These are phyloP conservation scores for Trifolium fragiferum DNA, from an alignment of 306 rosid species.

Conservation along the genomic window DNA sequence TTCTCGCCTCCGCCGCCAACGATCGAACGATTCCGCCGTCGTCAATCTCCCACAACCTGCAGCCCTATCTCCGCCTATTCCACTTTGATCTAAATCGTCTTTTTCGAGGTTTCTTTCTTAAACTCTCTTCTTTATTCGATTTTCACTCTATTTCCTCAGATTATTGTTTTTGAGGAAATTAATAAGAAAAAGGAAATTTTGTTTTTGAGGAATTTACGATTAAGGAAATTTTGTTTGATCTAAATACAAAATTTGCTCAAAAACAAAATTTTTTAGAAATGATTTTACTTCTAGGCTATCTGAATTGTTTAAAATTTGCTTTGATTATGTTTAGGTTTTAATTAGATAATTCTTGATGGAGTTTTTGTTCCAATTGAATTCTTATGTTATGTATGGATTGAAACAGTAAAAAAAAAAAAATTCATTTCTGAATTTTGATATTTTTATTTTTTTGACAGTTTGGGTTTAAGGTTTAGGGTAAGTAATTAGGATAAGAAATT, in stretches of 20 bases:
- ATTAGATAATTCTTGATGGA: slow-evolving; percentile 18
- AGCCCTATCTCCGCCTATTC: background rate
- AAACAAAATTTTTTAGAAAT: no score
- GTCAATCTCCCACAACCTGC: background rate
- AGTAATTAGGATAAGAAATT: background rate
- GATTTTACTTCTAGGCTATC: background rate
- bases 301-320: background rate
- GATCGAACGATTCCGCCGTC: slow-evolving; percentile 44
- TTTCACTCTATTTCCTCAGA: no score
- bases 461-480: slow-evolving; percentile 1
- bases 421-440: background rate
- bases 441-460: background rate
- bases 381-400: background rate
- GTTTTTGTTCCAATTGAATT: slow-evolving; percentile 1
- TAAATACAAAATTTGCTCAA: no score
- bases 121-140: background rate
- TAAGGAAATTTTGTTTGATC: background rate
- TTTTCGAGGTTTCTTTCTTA: slow-evolving; percentile 39
- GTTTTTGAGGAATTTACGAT: background rate
- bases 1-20: slow-evolving; percentile 42
- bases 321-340: slow-evolving; percentile 13
- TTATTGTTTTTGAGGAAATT: background rate
- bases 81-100: slow-evolving; percentile 33
- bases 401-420: no score
- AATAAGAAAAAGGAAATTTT: background rate